Evolutionary conservation across 371 early-diverging fungal genomes (phyloP).

Genomic region (Zychaea mexicana): DNA sequence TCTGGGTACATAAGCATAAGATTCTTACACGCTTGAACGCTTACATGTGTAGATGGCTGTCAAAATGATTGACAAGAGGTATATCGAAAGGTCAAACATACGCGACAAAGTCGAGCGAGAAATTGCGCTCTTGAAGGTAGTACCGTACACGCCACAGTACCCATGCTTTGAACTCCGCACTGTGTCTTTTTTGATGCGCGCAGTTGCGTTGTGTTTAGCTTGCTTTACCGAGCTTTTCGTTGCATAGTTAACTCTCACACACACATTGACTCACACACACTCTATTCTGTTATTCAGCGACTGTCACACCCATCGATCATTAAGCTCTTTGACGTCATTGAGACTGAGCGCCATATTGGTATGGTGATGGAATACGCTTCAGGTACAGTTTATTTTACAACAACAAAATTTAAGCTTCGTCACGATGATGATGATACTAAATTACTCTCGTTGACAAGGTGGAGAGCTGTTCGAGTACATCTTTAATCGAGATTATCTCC

Average conservation of each 20-base stretch:
- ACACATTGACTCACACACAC: neutral
- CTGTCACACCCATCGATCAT: constrained; percentile 60
- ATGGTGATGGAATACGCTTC: constrained; percentile 64
- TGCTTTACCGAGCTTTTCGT: neutral
- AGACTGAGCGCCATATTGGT: constrained; percentile 58
- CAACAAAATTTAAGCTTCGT: neutral
- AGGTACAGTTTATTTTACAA: neutral
- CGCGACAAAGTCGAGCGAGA: constrained; percentile 73
- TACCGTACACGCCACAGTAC: too few species aligned
- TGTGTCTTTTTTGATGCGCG: too few species aligned
- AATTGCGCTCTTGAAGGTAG: constrained; percentile 68
- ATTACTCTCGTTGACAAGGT: constrained; percentile 5
- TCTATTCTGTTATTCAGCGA: constrained; percentile 13
- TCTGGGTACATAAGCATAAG: too few species aligned
- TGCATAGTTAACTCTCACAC: too few species aligned
- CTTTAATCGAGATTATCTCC: constrained; percentile 48
- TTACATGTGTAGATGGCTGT: constrained; percentile 62
- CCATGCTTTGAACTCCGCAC: too few species aligned
- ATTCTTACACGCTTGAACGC: too few species aligned
- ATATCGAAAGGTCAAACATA: constrained; percentile 62
- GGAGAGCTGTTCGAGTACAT: constrained; percentile 71
- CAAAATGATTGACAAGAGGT: constrained; percentile 69
- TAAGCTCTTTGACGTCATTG: constrained; percentile 65
- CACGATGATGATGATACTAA: too few species aligned
- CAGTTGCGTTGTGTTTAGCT: too few species aligned